phyloP scores from a whole-genome alignment of 2,329 filamentous ascomycete genomes.

The Diaporthe sp. region DNA sequence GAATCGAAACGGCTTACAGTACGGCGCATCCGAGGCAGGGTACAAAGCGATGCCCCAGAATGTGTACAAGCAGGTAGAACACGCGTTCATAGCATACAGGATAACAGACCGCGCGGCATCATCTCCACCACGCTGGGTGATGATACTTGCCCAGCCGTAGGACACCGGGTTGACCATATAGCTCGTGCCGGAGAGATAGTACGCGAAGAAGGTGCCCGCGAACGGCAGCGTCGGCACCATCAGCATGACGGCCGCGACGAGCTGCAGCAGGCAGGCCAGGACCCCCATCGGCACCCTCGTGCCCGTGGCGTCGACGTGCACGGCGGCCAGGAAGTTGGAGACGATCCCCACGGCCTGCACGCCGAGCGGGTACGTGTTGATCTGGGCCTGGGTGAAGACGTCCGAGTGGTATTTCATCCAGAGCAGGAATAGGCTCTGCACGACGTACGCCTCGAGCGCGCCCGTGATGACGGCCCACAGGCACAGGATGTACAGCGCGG shows the following conservation, averaged over 20 bases:
- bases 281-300: slow-evolving; percentile 53
- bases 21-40: slow-evolving; percentile 57
- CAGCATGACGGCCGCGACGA: slow-evolving; percentile 51
- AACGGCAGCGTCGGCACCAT: slow-evolving; percentile 51
- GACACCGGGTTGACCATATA: slow-evolving; percentile 57
- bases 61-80: slow-evolving; percentile 56
- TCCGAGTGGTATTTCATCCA: slow-evolving; percentile 46
- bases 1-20: slow-evolving; percentile 48
- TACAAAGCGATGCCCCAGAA: slow-evolving; percentile 62
- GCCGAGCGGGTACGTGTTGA: slow-evolving; percentile 54
- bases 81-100: slow-evolving; percentile 57
- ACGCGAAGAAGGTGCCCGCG: slow-evolving; percentile 53
- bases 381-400: slow-evolving; percentile 47
- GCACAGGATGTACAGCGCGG: slow-evolving; percentile 55
- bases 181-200: slow-evolving; percentile 54
- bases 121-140: slow-evolving; percentile 54
- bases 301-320: slow-evolving; percentile 53
- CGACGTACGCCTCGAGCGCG: slow-evolving; percentile 51
- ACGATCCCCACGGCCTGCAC: slow-evolving; percentile 55
- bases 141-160: slow-evolving; percentile 56
- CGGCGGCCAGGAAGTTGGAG: slow-evolving; percentile 53
- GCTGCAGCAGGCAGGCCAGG: slow-evolving; percentile 51
- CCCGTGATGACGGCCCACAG: slow-evolving; percentile 54
- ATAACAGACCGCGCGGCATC: slow-evolving; percentile 57
- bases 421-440: slow-evolving; percentile 47